A percentile compares a stretch with the other conserved stretches of the same genome.
These are phyloP conservation scores for Groenewaldozyma auringiensis DNA, from an alignment of 1,139 yeast species.

Conservation along the genomic window DNA sequence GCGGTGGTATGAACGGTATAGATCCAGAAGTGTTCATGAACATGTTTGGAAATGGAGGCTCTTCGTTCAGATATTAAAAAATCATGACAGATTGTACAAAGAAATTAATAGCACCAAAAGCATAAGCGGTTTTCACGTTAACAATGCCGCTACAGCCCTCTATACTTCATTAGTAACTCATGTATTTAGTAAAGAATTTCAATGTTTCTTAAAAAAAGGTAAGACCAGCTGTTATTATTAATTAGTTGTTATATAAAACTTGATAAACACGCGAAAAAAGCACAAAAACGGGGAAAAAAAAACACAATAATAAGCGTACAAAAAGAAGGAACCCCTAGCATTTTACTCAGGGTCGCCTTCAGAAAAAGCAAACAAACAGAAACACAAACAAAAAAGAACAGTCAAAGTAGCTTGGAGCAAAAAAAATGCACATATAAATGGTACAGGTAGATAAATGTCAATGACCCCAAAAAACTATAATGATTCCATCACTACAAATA, in stretches of 20 bases:
- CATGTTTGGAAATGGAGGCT: slow-evolving; percentile 30
- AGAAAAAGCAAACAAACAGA: not conserved
- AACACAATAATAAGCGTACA: not conserved
- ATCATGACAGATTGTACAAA: not conserved
- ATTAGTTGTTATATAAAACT: not conserved
- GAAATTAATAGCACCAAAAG: no score
- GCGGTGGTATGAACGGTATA: slow-evolving; percentile 18
- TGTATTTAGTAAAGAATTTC: no score
- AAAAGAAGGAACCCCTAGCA: not conserved
- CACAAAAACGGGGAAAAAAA: slow-evolving; percentile 3
- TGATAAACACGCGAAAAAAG: slow-evolving; percentile 4
- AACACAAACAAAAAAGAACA: no score
- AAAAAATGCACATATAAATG: not conserved
- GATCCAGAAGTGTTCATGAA: slow-evolving; percentile 27
- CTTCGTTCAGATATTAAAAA: slow-evolving; percentile 2
- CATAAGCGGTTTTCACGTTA: no score
- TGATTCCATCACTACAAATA: no score
- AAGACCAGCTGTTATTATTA: not conserved
- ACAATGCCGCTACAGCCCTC: not conserved
- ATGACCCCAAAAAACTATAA: no score
- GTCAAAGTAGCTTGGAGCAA: no score
- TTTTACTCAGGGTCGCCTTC: not conserved
- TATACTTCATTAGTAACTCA: no score
- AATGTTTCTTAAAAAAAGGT: no score
- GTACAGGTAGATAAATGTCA: not conserved